These are phyloP conservation scores for Aspergillus coremiiformis DNA, from an alignment of 495 filamentous ascomycete genomes.

Conservation along the genomic window DNA sequence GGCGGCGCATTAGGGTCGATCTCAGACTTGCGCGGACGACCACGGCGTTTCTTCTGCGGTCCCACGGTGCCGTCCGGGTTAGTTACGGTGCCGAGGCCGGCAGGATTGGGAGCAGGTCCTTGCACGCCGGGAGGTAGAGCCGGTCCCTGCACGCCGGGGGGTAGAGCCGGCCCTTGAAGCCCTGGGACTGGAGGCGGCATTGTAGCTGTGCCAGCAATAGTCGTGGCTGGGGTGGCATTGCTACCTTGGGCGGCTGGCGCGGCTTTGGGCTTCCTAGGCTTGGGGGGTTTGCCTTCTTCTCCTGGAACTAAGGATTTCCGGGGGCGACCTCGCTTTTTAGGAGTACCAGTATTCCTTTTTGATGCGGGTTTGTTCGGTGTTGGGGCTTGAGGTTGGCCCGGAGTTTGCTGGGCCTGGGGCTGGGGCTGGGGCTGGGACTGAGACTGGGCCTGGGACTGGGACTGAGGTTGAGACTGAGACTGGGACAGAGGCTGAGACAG, in stretches of 20 bases:
- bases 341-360: conserved; percentile 1
- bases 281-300: conserved; percentile 12
- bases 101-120: no score
- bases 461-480: not conserved
- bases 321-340: conserved; percentile 16
- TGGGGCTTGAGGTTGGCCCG: not conserved
- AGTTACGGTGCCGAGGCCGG: conserved; percentile 7
- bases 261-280: conserved; percentile 5
- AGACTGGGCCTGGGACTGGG: not conserved
- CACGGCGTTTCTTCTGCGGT: conserved; percentile 32
- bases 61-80: conserved; percentile 29
- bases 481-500: not conserved
- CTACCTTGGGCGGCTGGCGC: not conserved
- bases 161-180: not conserved
- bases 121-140: not conserved
- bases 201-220: not conserved
- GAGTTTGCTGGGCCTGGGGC: not conserved
- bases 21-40: conserved; percentile 36
- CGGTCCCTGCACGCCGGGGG: not conserved
- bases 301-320: conserved; percentile 15
- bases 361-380: not conserved
- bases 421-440: not conserved
- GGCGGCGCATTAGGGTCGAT: conserved; percentile 23
- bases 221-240: not conserved
- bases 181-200: not conserved